Conservation (phyloP, 148 eudicot genomes). For the Linanthus parryae region DNA sequence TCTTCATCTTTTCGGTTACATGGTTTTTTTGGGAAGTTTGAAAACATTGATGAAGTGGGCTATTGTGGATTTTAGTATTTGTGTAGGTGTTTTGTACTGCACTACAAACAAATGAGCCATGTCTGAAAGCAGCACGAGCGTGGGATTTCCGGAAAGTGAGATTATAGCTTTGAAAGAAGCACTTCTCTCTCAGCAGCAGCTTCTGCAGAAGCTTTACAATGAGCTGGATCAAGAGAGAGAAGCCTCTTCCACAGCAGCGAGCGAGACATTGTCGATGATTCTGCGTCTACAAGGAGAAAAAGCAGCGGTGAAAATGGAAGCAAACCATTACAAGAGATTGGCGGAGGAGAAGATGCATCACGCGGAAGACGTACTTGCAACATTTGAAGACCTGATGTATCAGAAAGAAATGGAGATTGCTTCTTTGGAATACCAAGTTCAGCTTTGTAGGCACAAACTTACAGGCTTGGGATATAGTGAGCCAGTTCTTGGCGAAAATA, state of each 20-base stretch:
- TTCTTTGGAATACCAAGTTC: conserved; percentile 73
- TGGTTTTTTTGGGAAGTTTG: too few species aligned
- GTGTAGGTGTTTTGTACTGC: too few species aligned
- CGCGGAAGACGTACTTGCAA: conserved; percentile 72
- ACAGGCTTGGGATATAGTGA: conserved; percentile 62
- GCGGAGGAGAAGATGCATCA: conserved; percentile 84
- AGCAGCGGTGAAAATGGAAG: conserved; percentile 83
- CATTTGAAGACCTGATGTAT: conserved; percentile 61
- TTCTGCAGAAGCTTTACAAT: conserved; percentile 71
- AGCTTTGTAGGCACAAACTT: conserved; percentile 64
- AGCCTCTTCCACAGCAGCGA: conserved; percentile 71
- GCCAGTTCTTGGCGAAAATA: conserved; percentile 31
- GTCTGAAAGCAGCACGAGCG: too few species aligned
- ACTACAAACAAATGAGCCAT: too few species aligned
- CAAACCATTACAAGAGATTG: conserved; percentile 82
- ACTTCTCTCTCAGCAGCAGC: conserved; percentile 66
- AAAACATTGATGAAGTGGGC: too few species aligned
- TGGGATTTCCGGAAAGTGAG: conserved; percentile 27
- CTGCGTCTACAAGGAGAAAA: conserved; percentile 85
- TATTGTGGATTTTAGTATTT: too few species aligned
- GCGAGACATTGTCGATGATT: conserved; percentile 88
- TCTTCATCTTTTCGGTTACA: too few species aligned
- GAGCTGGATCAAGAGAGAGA: conserved; percentile 91
- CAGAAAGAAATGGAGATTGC: conserved; percentile 93
- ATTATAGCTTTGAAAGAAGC: conserved; percentile 45